Conservation (phyloP, 2,329 filamentous ascomycete genomes). For the Diaporthe caulivora region DNA sequence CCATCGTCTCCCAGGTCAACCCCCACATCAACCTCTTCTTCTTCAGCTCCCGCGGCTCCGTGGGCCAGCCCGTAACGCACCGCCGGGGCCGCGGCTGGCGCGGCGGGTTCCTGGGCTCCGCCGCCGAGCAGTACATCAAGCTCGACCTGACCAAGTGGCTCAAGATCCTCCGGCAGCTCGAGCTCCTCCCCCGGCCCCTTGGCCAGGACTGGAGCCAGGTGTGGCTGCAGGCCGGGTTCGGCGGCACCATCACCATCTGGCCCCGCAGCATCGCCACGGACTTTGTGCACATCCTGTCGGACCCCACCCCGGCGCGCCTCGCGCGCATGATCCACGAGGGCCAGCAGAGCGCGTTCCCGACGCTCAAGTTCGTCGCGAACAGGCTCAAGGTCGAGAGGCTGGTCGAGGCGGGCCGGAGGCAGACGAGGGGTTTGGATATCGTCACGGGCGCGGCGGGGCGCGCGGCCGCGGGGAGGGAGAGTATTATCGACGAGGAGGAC, state of each 20-base stretch:
- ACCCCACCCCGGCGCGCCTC: conserved; percentile 81
- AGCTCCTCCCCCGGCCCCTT: conserved; percentile 88
- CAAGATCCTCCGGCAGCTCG: conserved; percentile 91
- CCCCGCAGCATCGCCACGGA: conserved; percentile 84
- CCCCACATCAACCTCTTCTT: conserved; percentile 99
- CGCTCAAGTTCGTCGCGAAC: conserved; percentile 91
- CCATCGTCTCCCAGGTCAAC: conserved; percentile 89
- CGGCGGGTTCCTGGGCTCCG: conserved; percentile 92
- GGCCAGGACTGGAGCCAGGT: conserved; percentile 98
- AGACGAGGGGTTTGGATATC: conserved; percentile 60
- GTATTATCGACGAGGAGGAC: conserved; percentile 72
- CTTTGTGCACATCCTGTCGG: conserved; percentile 87
- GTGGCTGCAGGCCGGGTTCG: conserved; percentile 90
- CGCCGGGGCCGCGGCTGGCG: conserved; percentile 94
- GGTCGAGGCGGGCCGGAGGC: conserved; percentile 69
- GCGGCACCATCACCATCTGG: conserved; percentile 96
- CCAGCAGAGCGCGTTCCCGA: conserved; percentile 89
- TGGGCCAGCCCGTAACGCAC: conserved; percentile 94
- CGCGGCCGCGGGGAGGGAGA: conserved; percentile 65
- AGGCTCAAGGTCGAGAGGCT: conserved; percentile 83
- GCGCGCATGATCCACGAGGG: conserved; percentile 92
- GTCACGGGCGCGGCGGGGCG: not conserved
- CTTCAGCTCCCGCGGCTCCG: conserved; percentile 92
- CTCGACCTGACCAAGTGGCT: conserved; percentile 98
- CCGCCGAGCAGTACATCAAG: conserved; percentile 94